Evolutionary conservation across 305 asterid genomes (phyloP).

Genomic region (Fraxinus paxiana): DNA sequence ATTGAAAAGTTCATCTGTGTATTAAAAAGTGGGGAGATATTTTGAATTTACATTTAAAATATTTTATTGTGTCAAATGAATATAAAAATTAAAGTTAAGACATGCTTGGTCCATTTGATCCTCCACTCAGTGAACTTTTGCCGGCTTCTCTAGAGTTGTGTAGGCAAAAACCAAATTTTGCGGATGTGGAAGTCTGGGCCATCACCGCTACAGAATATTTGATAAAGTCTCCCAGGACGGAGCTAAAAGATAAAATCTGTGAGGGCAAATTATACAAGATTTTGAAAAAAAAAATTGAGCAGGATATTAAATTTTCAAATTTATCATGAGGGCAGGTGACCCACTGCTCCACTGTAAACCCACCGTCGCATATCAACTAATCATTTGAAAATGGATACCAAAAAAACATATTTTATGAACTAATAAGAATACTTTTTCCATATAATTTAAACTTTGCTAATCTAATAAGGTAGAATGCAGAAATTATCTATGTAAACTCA

Average conservation of each 20-base stretch:
- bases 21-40: no score
- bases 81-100: no score
- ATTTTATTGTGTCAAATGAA: no score
- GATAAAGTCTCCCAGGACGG: not conserved
- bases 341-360: no score
- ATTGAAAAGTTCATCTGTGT: not conserved
- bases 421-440: not conserved
- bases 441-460: not conserved
- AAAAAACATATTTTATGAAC: not conserved
- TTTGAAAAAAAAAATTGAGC: no score
- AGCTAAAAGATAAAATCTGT: no score
- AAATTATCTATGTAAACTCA: not conserved
- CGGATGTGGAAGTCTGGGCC: not conserved
- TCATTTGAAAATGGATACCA: not conserved
- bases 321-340: no score
- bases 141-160: not conserved
- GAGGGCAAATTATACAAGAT: no score
- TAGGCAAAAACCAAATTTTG: not conserved
- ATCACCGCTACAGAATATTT: not conserved
- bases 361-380: not conserved
- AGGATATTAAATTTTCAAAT: no score
- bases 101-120: not conserved
- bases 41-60: no score
- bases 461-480: not conserved
- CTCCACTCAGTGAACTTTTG: not conserved